phyloP scores from a whole-genome alignment of 306 rosid species.

The Delonix regia region DNA sequence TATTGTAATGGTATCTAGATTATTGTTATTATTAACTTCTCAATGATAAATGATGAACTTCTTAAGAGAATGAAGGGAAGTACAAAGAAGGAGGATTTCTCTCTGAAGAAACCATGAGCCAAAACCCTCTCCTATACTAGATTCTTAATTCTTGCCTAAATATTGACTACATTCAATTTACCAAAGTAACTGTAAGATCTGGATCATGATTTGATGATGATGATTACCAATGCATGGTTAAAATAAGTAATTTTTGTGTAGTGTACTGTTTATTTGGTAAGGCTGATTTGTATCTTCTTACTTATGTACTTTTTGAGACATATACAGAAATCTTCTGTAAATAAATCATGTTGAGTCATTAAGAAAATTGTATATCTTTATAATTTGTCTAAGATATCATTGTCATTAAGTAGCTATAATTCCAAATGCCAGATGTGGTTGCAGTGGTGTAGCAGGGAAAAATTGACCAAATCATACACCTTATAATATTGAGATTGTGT shows the following conservation, averaged over 20 bases:
- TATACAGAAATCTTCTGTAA: background rate
- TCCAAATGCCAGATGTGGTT: slow-evolving; percentile 13
- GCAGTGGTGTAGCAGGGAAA: background rate
- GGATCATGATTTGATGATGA: slow-evolving; percentile 15
- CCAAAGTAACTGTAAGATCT: background rate
- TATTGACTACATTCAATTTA: background rate
- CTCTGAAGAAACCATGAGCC: background rate
- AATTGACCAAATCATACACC: background rate
- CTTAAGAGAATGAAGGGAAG: background rate
- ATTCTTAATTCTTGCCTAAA: background rate
- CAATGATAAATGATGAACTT: background rate
- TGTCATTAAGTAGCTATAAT: slow-evolving; percentile 9
- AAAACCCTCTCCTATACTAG: background rate
- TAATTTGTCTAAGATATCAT: slow-evolving; percentile 3
- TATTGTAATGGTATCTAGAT: slow-evolving; percentile 1
- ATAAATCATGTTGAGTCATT: background rate
- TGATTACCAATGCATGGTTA: background rate
- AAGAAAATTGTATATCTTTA: background rate
- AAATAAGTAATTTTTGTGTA: background rate
- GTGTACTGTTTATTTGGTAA: slow-evolving; percentile 1
- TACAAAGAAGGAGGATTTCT: background rate
- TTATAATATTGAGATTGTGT: slow-evolving; percentile 19
- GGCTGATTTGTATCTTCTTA: background rate
- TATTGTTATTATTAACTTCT: background rate
- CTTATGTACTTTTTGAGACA: background rate